Percentiles rank a stretch among this genome's conserved stretches.
Evolutionary conservation across 2,329 filamentous ascomycete species (phyloP).

Genomic region (Chalaropsis thielavioides): DNA sequence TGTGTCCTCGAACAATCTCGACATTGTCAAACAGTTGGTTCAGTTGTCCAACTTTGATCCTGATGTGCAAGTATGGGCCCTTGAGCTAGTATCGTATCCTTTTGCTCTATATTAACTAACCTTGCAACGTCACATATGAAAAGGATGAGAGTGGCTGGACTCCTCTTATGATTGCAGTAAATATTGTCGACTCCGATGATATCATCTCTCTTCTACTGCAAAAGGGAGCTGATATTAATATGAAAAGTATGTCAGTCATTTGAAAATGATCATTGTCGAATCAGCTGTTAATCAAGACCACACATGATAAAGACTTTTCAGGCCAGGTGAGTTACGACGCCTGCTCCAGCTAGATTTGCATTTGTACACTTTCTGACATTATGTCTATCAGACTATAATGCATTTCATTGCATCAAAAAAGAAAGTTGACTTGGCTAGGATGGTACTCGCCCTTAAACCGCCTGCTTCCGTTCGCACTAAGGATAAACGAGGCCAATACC

Average conservation of each 20-base stretch:
- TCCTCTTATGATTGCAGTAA: constrained; percentile 68
- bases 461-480: constrained; percentile 63
- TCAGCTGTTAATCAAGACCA: constrained; percentile 18
- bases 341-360: background rate
- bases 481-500: constrained; percentile 76
- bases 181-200: constrained; percentile 55
- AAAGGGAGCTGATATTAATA: constrained; percentile 57
- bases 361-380: background rate
- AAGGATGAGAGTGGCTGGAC: constrained; percentile 72
- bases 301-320: constrained; percentile 37
- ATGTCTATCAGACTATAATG: constrained; percentile 52
- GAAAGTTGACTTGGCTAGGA: constrained; percentile 66
- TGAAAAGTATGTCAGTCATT: constrained; percentile 43
- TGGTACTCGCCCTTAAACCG: constrained; percentile 55
- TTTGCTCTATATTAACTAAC: background rate
- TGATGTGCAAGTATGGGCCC: constrained; percentile 51
- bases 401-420: constrained; percentile 87
- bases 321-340: constrained; percentile 38
- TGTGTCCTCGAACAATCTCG: constrained; percentile 62
- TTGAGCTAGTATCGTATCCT: background rate
- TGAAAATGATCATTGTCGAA: background rate
- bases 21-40: constrained; percentile 59
- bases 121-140: background rate
- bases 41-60: constrained; percentile 63
- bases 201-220: constrained; percentile 53